Conservation (phyloP, 176 grass and related monocot genomes). For the Aegilops longissima region DNA sequence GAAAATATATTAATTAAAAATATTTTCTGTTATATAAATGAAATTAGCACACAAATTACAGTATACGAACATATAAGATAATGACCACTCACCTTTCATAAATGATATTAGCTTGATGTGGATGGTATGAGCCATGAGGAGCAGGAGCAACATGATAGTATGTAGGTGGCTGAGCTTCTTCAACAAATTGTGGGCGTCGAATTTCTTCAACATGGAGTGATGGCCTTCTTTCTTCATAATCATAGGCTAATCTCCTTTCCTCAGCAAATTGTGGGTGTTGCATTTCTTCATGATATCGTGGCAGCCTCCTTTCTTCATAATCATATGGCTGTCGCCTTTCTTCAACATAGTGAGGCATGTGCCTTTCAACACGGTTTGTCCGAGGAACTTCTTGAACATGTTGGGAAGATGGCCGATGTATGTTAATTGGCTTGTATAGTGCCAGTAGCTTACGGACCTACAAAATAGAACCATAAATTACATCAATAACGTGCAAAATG, state of each 20-base stretch:
- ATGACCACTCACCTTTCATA: constrained; percentile 39
- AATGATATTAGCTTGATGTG: constrained; percentile 27
- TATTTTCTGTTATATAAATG: neutral
- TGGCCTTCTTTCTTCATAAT: constrained; percentile 27
- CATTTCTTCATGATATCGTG: neutral
- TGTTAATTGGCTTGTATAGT: constrained; percentile 42
- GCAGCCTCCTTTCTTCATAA: constrained; percentile 22
- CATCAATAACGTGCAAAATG: neutral
- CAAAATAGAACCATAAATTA: constrained; percentile 4
- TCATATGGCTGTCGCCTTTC: constrained; percentile 11
- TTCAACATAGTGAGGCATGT: constrained; percentile 7
- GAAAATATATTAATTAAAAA: neutral
- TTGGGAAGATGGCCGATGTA: neutral
- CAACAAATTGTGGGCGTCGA: constrained; percentile 8
- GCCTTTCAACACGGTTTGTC: neutral
- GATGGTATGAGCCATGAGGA: constrained; percentile 22
- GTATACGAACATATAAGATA: neutral
- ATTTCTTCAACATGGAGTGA: constrained; percentile 25
- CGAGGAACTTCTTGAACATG: constrained; percentile 19
- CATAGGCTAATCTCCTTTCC: constrained; percentile 8
- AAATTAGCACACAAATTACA: constrained; percentile 19
- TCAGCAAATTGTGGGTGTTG: neutral
- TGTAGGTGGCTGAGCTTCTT: constrained; percentile 22
- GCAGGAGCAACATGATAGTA: constrained; percentile 38
- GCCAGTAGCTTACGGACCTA: constrained; percentile 50